A percentile compares a stretch with the other conserved stretches of the same genome.
Conservation (phyloP, 2,329 filamentous ascomycete species). For the Thermoascus crustaceus region DNA sequence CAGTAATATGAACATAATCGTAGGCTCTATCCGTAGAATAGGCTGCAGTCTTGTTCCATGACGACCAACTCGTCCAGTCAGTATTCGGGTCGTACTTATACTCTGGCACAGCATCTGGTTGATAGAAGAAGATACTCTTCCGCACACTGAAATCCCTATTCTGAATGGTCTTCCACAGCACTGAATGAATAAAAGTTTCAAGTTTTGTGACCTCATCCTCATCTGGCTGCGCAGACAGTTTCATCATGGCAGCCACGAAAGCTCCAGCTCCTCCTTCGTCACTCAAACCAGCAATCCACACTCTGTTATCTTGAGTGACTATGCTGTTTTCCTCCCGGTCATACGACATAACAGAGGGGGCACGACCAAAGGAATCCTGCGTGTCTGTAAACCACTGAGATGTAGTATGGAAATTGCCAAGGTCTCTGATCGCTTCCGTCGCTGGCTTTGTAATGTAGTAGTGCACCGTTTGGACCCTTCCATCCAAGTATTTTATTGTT, state of each 20-base stretch:
- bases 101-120: constrained; percentile 35
- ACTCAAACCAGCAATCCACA: constrained; percentile 53
- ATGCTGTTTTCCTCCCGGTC: constrained; percentile 32
- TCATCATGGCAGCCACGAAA: constrained; percentile 48
- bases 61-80: constrained; percentile 45
- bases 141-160: constrained; percentile 41
- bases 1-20: constrained; percentile 51
- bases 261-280: constrained; percentile 53
- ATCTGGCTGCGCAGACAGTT: constrained; percentile 46
- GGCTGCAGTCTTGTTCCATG: constrained; percentile 43
- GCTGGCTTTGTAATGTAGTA: constrained; percentile 48
- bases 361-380: constrained; percentile 47
- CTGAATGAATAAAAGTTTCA: constrained; percentile 46
- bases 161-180: constrained; percentile 45
- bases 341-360: constrained; percentile 50
- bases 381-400: constrained; percentile 45
- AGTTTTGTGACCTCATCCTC: constrained; percentile 44
- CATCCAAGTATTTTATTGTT: constrained; percentile 42
- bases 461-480: constrained; percentile 46
- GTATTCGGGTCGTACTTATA: constrained; percentile 39
- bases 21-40: constrained; percentile 47
- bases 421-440: constrained; percentile 36
- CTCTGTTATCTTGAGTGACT: constrained; percentile 41
- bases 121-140: constrained; percentile 52
- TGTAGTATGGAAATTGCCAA: constrained; percentile 48